Percentiles rank a stretch among this genome's conserved stretches.
These are phyloP conservation scores for Geotrichum reessii DNA, from an alignment of 1,139 yeast genomes.

Conservation along the genomic window DNA sequence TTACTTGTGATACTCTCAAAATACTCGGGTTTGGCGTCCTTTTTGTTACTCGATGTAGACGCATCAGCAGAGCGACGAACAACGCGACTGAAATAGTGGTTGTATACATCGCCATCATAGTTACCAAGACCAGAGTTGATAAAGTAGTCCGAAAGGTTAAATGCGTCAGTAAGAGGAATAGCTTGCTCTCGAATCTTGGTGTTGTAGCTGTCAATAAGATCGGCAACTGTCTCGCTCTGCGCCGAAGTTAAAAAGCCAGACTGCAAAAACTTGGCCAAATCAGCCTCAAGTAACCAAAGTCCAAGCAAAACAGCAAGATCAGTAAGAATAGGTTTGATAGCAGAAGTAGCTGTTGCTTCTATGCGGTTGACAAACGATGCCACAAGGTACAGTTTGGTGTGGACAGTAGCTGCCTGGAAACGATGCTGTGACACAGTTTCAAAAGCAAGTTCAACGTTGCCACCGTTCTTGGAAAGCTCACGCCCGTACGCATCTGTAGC, in stretches of 20 bases:
- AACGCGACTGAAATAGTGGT: constrained; percentile 52
- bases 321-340: constrained; percentile 39
- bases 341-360: constrained; percentile 21
- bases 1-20: background rate
- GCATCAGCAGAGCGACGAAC: constrained; percentile 22
- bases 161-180: constrained; percentile 79
- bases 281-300: constrained; percentile 65
- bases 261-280: constrained; percentile 71
- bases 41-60: background rate
- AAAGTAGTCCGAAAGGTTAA: constrained; percentile 77
- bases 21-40: background rate
- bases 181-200: constrained; percentile 54
- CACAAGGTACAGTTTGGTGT: constrained; percentile 32
- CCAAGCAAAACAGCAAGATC: constrained; percentile 58
- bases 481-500: constrained; percentile 27
- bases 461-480: constrained; percentile 22
- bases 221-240: constrained; percentile 35
- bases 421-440: constrained; percentile 36
- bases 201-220: constrained; percentile 36
- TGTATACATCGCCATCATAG: constrained; percentile 81
- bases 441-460: constrained; percentile 31
- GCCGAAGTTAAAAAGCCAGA: constrained; percentile 45
- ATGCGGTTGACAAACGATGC: constrained; percentile 32
- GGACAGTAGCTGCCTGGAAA: constrained; percentile 36
- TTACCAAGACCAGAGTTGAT: constrained; percentile 82